Evolutionary conservation across 345 rosid genomes (phyloP), one percentile per base, ranked within the genome.

Genomic region (Triadica sebifera): DNA sequence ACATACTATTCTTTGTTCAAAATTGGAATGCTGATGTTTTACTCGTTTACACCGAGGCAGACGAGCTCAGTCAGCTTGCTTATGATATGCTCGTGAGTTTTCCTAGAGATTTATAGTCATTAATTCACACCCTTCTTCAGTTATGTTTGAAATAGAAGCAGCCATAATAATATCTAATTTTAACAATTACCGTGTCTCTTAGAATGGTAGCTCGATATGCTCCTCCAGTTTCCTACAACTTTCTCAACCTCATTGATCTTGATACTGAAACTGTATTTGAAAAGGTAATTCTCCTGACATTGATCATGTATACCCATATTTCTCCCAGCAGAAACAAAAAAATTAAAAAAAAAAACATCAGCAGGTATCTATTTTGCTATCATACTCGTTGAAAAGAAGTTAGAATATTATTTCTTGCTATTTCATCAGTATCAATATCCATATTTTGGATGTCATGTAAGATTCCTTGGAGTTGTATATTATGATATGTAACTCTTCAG

Each of bases 141-240:
- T 49, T 34, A 10, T 70, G 71, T 39, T 47, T 61, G 57, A 29
- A 29, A 25, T 45, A 67, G 2, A 38, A 8, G 20, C 43, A 25
- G 49, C 37, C n/a, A 58, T 79, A 47, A 19, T 75, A 55, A 71
- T 72, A 60, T 69, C 62, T 71, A 57, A 55, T 68, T 57, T 58
- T 58, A 49, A 77, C 46, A 25, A 47, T 24, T 65, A n/a, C 16
- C 20, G 29, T 62, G 68, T 81, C 71, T 79, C 8, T 25, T 75
- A 96, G 99, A 92, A 96, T 93, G 98, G 89, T 96, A 85, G 99
- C 99, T 78, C 97, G 98, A 77, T 96, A 96, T 81, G 98, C 99
- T 13, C 91, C 99, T 46, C 94, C 98, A 69, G 83, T 96, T 84
- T 93, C 98, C 16, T 96, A 93, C 88, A 96, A 96, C 82, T 91